Base-by-base conservation (phyloP, 2,329 filamentous ascomycete species). In the Verticillium longisporum region DNA sequence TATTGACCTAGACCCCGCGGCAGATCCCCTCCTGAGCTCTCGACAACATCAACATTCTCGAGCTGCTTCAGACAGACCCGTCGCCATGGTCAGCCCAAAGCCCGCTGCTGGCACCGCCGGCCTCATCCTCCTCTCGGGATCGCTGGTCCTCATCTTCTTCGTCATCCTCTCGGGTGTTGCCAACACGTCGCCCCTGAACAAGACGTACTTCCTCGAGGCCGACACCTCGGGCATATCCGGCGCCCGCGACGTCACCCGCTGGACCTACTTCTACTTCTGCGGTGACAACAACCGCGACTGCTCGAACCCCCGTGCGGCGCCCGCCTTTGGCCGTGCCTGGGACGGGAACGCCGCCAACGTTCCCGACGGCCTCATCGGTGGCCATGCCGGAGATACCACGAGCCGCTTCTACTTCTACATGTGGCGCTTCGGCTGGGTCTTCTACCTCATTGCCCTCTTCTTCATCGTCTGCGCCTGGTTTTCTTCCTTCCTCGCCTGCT, bases 351-450 rank as follows among this genome's bases (percentile, higher is more conserved):
- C 83, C 26, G 53, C 66, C 2, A 74, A 75, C 50, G 79, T 75
- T 0, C 83, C 83, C 15, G 57, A 63, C 0, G 72, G 69, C 5
- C 74, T 86, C n/a, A 69, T 76, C 41, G 83, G 88, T 41, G 61
- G 65, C 10, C 80, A 86, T 67, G 84, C 78, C 62, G 76, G 77
- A 62, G 65, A 75, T 62, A 87, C 84, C 3, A 88, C 86, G 6
- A 82, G 80, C 64, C 72, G 65, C 26, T 76, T 77, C 65, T 96
- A 88, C 80, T 98, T 83, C 78, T 91, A 92, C 76, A 82, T 95
- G 71, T 96, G 92, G 78, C 86, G 94, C 50, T 97, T 97, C 79
- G 89, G 91, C 74, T 98, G 94, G 84, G 91, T 93, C 41, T 95
- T 97, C 75, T 90, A 90, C 78, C 79, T 98, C 61, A 88, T 98